Base-by-base conservation (phyloP, 495 filamentous ascomycete species). In the Lasiosphaeris hirsuta region DNA sequence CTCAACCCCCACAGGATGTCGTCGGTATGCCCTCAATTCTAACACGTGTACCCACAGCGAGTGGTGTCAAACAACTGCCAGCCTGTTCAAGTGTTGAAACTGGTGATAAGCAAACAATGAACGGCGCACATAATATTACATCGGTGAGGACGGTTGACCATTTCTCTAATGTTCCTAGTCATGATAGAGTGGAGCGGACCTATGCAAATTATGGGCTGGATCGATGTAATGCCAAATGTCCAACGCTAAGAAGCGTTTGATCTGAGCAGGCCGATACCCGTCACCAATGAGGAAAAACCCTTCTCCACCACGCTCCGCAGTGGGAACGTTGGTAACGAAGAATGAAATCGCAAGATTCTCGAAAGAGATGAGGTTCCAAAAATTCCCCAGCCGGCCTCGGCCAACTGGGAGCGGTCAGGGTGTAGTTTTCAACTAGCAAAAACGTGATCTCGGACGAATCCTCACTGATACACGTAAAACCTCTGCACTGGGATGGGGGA, bases 381-480 rank as follows among this genome's bases (percentile, higher is more conserved):
- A 66, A 66, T 66, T 66, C 63, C 63, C 58, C 58, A 58, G 39
- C 61, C 50, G 55, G 63, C 33, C 57, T 50, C 45, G 44, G 49
- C 63, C 58, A 47, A 61, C 45, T 52, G 46, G 65, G 73, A 79
- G 74, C 69, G 68, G 75, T 78, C 77, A 77, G 64, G 66, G 63
- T 79, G 69, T 79, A 80, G 75, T 80, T 79, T 80, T 79, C 77
- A 79, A 78, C 75, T 76, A 79, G 77, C 77, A 80, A 79, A 80
- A 78, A 79, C 69, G 67, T 70, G 75, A 73, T 71, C 77, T 79
- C 77, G 71, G 77, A 79, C 73, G 74, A 73, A 77, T 78, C 77
- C 72, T 80, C 77, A 80, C 72, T 78, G 75, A 72, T 72, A 71
- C 75, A 69, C 72, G 69, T 77, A 68, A 75, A 67, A 73, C 77